These are phyloP conservation scores for Schoenoplectus tabernaemontani DNA, from an alignment of 202 grass and related monocot genomes.

Conservation along the genomic window DNA sequence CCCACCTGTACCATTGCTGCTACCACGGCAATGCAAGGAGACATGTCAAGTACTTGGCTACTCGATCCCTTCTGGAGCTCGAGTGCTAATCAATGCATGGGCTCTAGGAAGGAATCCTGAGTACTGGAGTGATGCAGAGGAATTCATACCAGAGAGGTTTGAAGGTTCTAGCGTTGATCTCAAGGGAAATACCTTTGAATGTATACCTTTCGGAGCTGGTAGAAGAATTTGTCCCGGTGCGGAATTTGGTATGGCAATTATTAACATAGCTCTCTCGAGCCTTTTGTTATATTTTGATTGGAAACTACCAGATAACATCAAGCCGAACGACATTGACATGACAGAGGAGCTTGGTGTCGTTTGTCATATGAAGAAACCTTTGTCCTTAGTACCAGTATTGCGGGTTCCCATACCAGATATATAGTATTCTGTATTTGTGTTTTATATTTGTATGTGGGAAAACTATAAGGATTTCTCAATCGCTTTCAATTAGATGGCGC, in stretches of 20 bases:
- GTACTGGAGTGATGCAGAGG: slow-evolving; percentile 18
- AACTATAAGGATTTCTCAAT: neutral
- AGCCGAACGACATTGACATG: neutral
- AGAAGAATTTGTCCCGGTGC: slow-evolving; percentile 33
- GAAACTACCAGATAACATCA: neutral
- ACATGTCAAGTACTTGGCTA: slow-evolving; percentile 21
- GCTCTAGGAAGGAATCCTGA: slow-evolving; percentile 14
- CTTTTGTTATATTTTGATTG: slow-evolving; percentile 24
- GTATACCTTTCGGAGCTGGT: slow-evolving; percentile 27
- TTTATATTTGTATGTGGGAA: neutral
- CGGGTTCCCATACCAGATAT: neutral
- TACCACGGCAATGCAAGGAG: slow-evolving; percentile 21
- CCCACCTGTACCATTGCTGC: neutral
- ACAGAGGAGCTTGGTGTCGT: slow-evolving; percentile 1
- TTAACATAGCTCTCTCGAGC: slow-evolving; percentile 1
- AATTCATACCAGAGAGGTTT: slow-evolving; percentile 38
- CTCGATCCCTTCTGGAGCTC: slow-evolving; percentile 7
- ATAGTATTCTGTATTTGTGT: neutral
- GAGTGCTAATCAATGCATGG: slow-evolving; percentile 32
- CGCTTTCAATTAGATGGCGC: neutral
- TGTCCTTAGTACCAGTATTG: slow-evolving; percentile 7
- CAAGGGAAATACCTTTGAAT: slow-evolving; percentile 18
- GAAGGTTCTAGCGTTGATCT: neutral
- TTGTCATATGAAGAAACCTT: slow-evolving; percentile 3
- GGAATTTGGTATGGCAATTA: neutral